Evolutionary conservation across 2,329 filamentous ascomycete species (phyloP).

Genomic region (Curvularia sp.): DNA sequence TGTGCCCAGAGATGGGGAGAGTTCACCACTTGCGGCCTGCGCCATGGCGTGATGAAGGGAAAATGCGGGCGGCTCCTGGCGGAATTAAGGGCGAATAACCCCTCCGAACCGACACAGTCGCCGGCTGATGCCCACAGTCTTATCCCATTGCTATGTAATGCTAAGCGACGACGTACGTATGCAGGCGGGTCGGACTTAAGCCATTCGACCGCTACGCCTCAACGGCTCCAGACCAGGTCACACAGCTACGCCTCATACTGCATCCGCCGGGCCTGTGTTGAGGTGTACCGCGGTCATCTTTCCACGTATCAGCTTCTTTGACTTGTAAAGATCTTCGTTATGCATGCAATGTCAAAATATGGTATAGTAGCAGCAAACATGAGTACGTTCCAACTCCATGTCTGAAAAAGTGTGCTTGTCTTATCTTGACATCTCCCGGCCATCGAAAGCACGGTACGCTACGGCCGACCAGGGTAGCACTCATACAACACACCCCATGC

Average conservation of each 20-base stretch:
- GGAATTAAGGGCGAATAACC: constrained; percentile 12
- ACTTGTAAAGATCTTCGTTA: constrained; percentile 13
- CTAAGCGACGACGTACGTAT: background rate
- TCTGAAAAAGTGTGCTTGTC: background rate
- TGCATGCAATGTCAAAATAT: background rate
- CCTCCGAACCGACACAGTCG: constrained; percentile 5
- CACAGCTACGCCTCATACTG: constrained; percentile 1
- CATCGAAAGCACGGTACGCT: background rate
- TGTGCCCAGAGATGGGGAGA: constrained; percentile 6
- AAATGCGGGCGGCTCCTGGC: constrained; percentile 21
- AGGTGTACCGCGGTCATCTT: constrained; percentile 1
- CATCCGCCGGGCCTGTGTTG: constrained; percentile 5
- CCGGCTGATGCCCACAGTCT: constrained; percentile 8
- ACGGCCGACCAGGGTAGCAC: background rate
- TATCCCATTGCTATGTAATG: constrained; percentile 5
- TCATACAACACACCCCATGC: constrained; percentile 3
- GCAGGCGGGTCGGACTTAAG: background rate
- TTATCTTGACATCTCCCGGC: constrained; percentile 7
- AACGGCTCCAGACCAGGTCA: constrained; percentile 6
- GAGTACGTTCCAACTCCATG: background rate
- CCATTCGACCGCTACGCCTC: constrained; percentile 6
- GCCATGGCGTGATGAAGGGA: constrained; percentile 33
- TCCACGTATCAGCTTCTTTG: constrained; percentile 1
- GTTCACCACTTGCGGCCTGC: constrained; percentile 25
- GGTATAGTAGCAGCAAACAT: background rate